Percentiles rank a stretch among this genome's conserved stretches.
phyloP scores from a whole-genome alignment of 2,329 filamentous ascomycete genomes.

The Rasamsonia emersonii region DNA sequence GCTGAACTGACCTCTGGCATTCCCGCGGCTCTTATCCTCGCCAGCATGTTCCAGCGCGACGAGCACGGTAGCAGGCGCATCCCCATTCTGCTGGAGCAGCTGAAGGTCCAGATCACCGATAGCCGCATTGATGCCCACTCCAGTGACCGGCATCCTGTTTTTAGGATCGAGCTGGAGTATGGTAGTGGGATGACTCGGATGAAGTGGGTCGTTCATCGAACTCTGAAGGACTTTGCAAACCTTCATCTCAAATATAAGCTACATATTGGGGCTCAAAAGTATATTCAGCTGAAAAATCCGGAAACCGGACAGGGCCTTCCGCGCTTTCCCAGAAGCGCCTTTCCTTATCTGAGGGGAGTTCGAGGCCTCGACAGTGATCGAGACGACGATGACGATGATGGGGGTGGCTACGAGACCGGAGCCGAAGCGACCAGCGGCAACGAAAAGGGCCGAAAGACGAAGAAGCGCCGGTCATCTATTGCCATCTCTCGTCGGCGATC shows the following conservation, averaged over 20 bases:
- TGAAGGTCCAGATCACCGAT: conserved; percentile 80
- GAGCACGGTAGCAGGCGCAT: conserved; percentile 94
- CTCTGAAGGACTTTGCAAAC: conserved; percentile 82
- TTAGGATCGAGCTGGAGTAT: conserved; percentile 90
- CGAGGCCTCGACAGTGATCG: conserved; percentile 73
- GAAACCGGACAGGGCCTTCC: conserved; percentile 71
- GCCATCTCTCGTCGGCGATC: conserved; percentile 51
- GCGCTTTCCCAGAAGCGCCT: conserved; percentile 78
- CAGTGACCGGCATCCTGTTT: conserved; percentile 67
- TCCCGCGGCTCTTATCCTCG: conserved; percentile 85
- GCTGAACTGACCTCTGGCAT: conserved; percentile 88
- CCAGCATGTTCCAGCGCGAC: conserved; percentile 95
- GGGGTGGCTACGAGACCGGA: conserved; percentile 36
- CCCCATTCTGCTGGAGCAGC: conserved; percentile 86
- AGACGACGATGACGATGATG: conserved; percentile 55
- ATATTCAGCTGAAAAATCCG: conserved; percentile 60
- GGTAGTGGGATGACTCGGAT: conserved; percentile 91
- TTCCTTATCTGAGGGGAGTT: conserved; percentile 78
- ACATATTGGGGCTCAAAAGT: conserved; percentile 73
- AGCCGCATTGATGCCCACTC: conserved; percentile 56
- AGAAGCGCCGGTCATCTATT: conserved; percentile 48
- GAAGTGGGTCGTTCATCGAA: conserved; percentile 89
- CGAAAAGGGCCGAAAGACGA: conserved; percentile 49
- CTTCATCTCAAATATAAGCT: conserved; percentile 90
- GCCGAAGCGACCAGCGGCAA: conserved; percentile 63